Conservation (phyloP, 768 basidiomycete species). For the Pleurotus citrinopileatus region DNA sequence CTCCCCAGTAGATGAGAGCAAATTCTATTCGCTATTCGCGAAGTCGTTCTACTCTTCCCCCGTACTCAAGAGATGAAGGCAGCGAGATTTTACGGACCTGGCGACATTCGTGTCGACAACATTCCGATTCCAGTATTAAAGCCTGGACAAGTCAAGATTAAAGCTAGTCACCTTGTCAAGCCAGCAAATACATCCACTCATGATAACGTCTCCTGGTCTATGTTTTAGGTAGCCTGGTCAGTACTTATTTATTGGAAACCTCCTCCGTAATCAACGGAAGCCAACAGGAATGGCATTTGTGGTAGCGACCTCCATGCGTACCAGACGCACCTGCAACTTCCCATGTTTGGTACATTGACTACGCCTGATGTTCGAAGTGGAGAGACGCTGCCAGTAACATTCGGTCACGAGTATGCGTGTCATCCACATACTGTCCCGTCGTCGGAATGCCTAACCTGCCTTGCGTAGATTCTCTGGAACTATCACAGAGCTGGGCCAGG, state of each 20-base stretch:
- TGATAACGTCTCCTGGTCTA: no score
- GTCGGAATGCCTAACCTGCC: background rate
- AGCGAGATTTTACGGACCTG: constrained; percentile 10
- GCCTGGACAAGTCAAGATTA: constrained; percentile 8
- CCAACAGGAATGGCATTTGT: constrained; percentile 29
- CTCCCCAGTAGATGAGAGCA: no score
- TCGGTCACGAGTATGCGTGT: constrained; percentile 44
- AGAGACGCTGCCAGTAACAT: constrained; percentile 35
- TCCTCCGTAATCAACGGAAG: background rate
- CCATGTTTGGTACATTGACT: constrained; percentile 27
- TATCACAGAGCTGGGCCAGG: constrained; percentile 30
- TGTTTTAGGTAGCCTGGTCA: constrained; percentile 31
- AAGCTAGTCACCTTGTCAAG: background rate
- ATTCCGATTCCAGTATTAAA: background rate
- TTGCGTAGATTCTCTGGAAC: constrained; percentile 30
- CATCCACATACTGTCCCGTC: background rate
- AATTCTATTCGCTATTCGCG: no score
- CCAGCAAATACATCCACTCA: no score
- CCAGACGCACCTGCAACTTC: constrained; percentile 20
- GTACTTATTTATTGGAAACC: constrained; percentile 12
- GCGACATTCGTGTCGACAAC: constrained; percentile 9
- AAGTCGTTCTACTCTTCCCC: background rate
- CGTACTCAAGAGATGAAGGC: constrained; percentile 8
- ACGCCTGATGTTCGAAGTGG: constrained; percentile 34
- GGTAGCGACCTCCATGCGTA: constrained; percentile 49